Evolutionary conservation across 1,284 basidiomycete genomes (phyloP).

Genomic region (Pisolithus thermaeus): DNA sequence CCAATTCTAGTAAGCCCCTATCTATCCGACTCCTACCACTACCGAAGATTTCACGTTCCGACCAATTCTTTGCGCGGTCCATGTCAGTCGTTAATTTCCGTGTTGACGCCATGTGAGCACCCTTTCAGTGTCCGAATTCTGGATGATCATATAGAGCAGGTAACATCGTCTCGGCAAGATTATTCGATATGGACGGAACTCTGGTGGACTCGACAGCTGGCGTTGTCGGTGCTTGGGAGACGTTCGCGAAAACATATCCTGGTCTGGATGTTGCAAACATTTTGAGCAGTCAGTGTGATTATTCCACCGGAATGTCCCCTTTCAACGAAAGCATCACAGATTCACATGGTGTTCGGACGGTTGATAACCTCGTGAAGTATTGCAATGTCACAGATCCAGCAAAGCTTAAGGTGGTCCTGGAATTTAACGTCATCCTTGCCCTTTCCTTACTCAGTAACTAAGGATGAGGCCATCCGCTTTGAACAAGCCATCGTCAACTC

Average conservation of each 20-base stretch:
- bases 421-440: conserved; percentile 1
- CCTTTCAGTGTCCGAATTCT: conserved; percentile 1
- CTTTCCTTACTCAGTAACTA: background rate
- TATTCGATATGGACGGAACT: conserved; percentile 80
- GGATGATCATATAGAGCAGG: conserved; percentile 10
- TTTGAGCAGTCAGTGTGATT: conserved; percentile 47
- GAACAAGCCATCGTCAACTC: conserved; percentile 60
- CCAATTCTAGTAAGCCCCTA: background rate
- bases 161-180: conserved; percentile 30
- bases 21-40: background rate
- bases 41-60: too few species aligned
- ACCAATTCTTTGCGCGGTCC: background rate
- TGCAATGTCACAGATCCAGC: conserved; percentile 66
- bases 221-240: conserved; percentile 70
- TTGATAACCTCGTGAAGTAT: conserved; percentile 69
- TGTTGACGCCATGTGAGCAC: conserved; percentile 51
- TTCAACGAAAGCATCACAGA: conserved; percentile 36
- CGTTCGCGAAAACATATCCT: conserved; percentile 59
- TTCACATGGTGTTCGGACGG: conserved; percentile 75
- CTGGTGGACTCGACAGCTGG: conserved; percentile 69
- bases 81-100: conserved; percentile 47
- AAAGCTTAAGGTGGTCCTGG: conserved; percentile 52
- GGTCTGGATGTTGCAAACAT: conserved; percentile 56
- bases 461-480: conserved; percentile 64
- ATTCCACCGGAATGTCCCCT: conserved; percentile 2